Base-by-base conservation (phyloP, 2,329 filamentous ascomycete species). In the Dactylellina parvicollis region DNA sequence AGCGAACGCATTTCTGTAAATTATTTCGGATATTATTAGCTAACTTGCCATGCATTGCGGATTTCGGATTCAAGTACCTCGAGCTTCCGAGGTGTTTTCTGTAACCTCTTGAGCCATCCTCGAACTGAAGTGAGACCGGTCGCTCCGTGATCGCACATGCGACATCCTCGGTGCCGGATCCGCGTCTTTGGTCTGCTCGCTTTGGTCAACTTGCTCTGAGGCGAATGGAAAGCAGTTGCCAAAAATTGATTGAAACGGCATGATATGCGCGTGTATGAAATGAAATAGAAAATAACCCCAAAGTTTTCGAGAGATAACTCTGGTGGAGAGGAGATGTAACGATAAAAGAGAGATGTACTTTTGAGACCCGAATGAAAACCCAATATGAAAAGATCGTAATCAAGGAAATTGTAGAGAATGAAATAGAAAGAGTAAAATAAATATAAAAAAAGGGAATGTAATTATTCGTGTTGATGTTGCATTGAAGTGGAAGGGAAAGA, bases 171-270 rank as follows among this genome's bases (percentile, higher is more conserved):
- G 40, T 22, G 59, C 38, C 30, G 20, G 32, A 18, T 71, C 66
- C 26, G 32, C 38, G 16, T 44, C 34, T 5, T 30, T 59, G 26
- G 30, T 72, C 52, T 65, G 67, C 59, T 34, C 52, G n/a, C 49
- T 64, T 14, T 55, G 50, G 54, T 72, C 59, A 72, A 46, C 59
- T 36, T 65, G 44, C 59, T 59, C 59, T 22, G 20, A 42, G 52
- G 56, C 24, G 14, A 64, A 65, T 36, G 67, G 59, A 64, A 72
- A 72, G 67, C 67, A 72, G 67, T 28, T 72, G 60, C 67, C 67
- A 65, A 72, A 72, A 38, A 72, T 59, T 16, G 50, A 28, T 36
- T 72, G 50, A 46, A 72, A 59, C 14, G 67, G 52, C 67, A 72
- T 72, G 7, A 9, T 50, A n/a, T 49, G 36, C 40, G 8, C n/a